These are phyloP conservation scores for Pleurotus tuoliensis DNA, from an alignment of 768 basidiomycete genomes.

Conservation along the genomic window DNA sequence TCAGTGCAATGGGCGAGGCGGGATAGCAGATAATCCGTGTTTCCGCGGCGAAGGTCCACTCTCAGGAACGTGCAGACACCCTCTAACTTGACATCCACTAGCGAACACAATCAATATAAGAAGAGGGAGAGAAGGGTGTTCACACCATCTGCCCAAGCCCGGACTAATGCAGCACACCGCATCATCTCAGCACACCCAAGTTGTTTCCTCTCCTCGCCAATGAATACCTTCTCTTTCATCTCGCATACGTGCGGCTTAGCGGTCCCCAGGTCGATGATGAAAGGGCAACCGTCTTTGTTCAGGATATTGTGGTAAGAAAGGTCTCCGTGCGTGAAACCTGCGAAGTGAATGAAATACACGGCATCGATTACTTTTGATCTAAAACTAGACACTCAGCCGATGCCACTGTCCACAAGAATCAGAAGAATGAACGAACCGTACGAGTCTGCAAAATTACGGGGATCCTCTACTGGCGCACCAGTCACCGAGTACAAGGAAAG, in stretches of 20 bases:
- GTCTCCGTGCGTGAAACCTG: neutral
- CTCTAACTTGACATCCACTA: neutral
- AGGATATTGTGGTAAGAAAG: neutral
- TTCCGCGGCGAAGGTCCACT: neutral
- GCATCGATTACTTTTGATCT: neutral
- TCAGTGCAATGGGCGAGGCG: neutral
- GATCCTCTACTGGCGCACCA: neutral
- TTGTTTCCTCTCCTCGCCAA: neutral
- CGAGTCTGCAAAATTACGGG: neutral
- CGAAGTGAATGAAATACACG: neutral
- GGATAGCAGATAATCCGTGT: neutral
- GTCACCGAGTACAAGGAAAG: neutral
- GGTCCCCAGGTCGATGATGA: too few species aligned
- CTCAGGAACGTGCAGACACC: neutral
- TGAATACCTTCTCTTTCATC: neutral
- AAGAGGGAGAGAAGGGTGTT: neutral
- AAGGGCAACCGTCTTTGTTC: too few species aligned
- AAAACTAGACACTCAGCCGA: neutral
- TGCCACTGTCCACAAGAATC: neutral
- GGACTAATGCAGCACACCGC: neutral
- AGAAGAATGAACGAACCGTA: neutral
- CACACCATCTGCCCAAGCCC: neutral
- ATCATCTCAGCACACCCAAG: neutral
- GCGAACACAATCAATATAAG: neutral
- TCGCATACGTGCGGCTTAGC: neutral